Evolutionary conservation across 768 basidiomycete species (phyloP).

Genomic region (Termitomyces titanicus): DNA sequence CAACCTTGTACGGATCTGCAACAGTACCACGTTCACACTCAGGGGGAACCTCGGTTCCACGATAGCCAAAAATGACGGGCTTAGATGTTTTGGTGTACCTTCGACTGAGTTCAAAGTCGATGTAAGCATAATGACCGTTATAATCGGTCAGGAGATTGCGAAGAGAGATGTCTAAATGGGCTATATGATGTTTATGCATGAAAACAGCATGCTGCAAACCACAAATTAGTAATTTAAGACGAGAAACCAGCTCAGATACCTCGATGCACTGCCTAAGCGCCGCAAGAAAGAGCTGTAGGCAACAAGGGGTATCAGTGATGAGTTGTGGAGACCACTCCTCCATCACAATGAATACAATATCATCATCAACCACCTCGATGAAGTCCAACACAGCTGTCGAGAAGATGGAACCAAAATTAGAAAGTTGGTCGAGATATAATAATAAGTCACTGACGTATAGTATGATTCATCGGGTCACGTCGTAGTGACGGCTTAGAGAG

Average conservation of each 20-base stretch:
- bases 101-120: conserved; percentile 70
- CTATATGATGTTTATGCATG: conserved; percentile 64
- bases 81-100: conserved; percentile 37
- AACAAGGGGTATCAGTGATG: conserved; percentile 47
- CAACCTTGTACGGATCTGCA: conserved; percentile 64
- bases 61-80: conserved; percentile 39
- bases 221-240: background rate
- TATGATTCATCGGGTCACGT: conserved; percentile 67
- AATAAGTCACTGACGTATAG: conserved; percentile 56
- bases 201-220: conserved; percentile 56
- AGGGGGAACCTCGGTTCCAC: conserved; percentile 67
- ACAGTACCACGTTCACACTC: conserved; percentile 54
- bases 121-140: conserved; percentile 62
- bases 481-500: conserved; percentile 51
- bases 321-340: conserved; percentile 75
- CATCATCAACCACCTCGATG: conserved; percentile 48
- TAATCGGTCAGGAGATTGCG: conserved; percentile 68
- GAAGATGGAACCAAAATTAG: conserved; percentile 2
- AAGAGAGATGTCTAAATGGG: conserved; percentile 70
- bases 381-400: conserved; percentile 62
- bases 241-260: conserved; percentile 28
- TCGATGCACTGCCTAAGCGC: conserved; percentile 68
- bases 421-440: conserved; percentile 1
- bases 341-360: conserved; percentile 69
- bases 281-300: conserved; percentile 48